Base-by-base conservation (phyloP, 352 stramenopile genomes). In the Pythium phragmitis region DNA sequence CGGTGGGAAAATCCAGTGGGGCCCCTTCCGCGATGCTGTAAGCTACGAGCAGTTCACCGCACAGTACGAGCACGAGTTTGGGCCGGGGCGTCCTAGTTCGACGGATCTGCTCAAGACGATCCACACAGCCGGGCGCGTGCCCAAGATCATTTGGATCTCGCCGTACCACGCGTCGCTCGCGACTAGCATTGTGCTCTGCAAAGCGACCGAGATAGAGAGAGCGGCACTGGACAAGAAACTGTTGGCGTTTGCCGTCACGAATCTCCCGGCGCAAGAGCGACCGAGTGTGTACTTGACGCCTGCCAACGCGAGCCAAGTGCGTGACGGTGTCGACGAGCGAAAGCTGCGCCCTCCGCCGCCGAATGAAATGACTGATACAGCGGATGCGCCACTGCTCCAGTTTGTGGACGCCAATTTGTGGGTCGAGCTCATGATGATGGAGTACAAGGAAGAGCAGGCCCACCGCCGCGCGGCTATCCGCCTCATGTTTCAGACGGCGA, bases 361-460 rank as follows among this genome's bases (percentile, higher is more conserved):
- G 69, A 70, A 52, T 55, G 67, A 46, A 37, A 68, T 51, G n/a
- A 59, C 65, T 6, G 45, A 68, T 0, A 5, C 57, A 19, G 43
- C 39, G 1, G 9, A 45, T 6, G 33, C 45, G 0, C 57, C 60
- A 16, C 47, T 49, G 3, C 50, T 68, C 1, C 79, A 88, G 48
- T 92, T 91, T 28, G 69, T 95, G 0, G 86, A 95, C 19, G 86
- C 85, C 1, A 79, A 89, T 36, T 63, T 92, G 3, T 95, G 86
- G 86, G 68, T 93, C 4, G 81, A 92, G 36, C 70, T 93, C n/a
- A 92, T 95, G 84, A 88, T 95, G 79, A 76, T 91, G 50, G 86
- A 96, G 70, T 97, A 97, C 71, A 94, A 95, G 36, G 88, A 96
- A 54, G 92, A 98, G 61, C 91, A 98, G 66, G 88, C 91, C 0